Evolutionary conservation across 371 early-diverging fungal species (phyloP), one percentile per base, ranked within the genome.

Genomic region (Cokeromyces recurvatus): DNA sequence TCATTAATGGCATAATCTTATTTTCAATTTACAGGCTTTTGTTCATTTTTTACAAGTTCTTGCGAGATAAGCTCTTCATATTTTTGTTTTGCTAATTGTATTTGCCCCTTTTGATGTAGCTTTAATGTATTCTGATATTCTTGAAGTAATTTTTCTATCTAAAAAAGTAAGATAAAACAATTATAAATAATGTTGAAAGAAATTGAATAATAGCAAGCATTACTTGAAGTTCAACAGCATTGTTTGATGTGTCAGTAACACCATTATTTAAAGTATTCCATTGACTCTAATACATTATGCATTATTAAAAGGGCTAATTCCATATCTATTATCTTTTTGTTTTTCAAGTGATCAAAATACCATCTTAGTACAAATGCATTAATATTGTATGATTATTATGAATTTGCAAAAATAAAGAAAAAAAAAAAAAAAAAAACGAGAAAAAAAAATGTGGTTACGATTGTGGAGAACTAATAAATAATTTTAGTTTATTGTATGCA

Each of bases 131-230:
- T 43, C 35, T 79, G 70, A 34, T 79, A 82, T 16, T 49, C 49
- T 12, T 66, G 64, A 6, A 82, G 49, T 24, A 72, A 66, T 20
- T 67, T 63, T 47, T 79, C 78, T 10, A 77, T 63, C 82, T 81
- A 48, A 15, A 29, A 5, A 4, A 16, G 38, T n/a, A n/a, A n/a
- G n/a, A n/a, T n/a, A n/a, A n/a, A n/a, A n/a, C n/a, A n/a, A n/a
- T n/a, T n/a, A n/a, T n/a, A n/a, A n/a, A n/a, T n/a, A n/a, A n/a
- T n/a, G n/a, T n/a, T n/a, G 37, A n/a, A 7, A 8, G 4, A 14
- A 39, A 17, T 15, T 24, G 24, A 23, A 32, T 12, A 29, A 19
- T 16, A 19, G 16, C 15, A 25, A 16, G 2, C n/a, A 32, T 45
- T 61, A 58, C 73, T 54, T 70, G 60, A 25, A 64, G 47, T 42